Percentiles rank a stretch among this genome's conserved stretches.
Conservation (phyloP, 2,329 filamentous ascomycete genomes). For the Periconia macrospinosa region DNA sequence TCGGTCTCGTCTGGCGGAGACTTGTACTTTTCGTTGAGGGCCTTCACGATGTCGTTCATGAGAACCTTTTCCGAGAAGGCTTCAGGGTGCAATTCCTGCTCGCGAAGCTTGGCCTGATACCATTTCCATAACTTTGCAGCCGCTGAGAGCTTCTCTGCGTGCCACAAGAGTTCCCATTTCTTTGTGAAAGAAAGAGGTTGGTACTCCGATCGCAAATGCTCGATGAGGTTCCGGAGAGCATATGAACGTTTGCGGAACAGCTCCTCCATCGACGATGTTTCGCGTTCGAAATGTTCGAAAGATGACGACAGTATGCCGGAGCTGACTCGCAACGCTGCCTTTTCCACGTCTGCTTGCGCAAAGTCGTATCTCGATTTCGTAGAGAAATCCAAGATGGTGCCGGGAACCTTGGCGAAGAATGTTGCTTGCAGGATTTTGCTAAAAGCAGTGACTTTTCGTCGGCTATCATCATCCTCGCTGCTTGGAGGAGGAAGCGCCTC, state of each 20-base stretch:
- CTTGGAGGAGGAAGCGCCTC: slow-evolving; percentile 60
- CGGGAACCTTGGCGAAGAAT: slow-evolving; percentile 80
- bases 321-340: slow-evolving; percentile 78
- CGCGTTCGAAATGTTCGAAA: slow-evolving; percentile 71
- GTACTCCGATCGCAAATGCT: slow-evolving; percentile 68
- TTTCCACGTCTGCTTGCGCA: slow-evolving; percentile 68
- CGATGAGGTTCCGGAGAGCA: slow-evolving; percentile 74
- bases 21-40: slow-evolving; percentile 76
- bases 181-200: slow-evolving; percentile 65
- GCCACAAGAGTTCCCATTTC: slow-evolving; percentile 81
- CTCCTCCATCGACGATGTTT: slow-evolving; percentile 76
- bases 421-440: slow-evolving; percentile 93
- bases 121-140: slow-evolving; percentile 78
- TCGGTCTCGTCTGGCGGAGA: slow-evolving; percentile 68
- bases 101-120: slow-evolving; percentile 70
- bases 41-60: slow-evolving; percentile 72
- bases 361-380: slow-evolving; percentile 69
- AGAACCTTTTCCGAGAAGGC: slow-evolving; percentile 67
- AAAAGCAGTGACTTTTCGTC: slow-evolving; percentile 69
- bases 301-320: slow-evolving; percentile 78
- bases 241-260: slow-evolving; percentile 74
- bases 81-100: slow-evolving; percentile 66
- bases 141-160: slow-evolving; percentile 87
- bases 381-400: slow-evolving; percentile 87
- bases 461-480: slow-evolving; percentile 51